phyloP scores from a whole-genome alignment of 1,284 basidiomycete species.

The Ustilago curta region DNA sequence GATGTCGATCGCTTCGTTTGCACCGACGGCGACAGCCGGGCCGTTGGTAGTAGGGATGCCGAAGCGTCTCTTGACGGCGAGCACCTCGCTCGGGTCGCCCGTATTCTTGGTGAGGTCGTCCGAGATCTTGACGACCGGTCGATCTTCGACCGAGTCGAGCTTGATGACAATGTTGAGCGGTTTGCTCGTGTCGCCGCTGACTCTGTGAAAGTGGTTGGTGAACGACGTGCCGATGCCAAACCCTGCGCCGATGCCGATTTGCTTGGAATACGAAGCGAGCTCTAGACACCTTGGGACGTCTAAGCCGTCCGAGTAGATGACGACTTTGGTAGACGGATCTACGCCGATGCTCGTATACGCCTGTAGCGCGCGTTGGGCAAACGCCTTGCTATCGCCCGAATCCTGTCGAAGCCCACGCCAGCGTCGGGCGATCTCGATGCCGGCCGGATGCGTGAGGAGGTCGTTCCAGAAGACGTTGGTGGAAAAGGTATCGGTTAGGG shows the following conservation, averaged over 20 bases:
- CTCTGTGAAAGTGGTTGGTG: conserved; percentile 57
- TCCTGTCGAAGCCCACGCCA: conserved; percentile 68
- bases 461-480: conserved; percentile 67
- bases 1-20: conserved; percentile 6
- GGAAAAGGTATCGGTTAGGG: conserved; percentile 67
- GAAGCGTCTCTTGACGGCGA: conserved; percentile 42
- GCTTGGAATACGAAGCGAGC: conserved; percentile 45
- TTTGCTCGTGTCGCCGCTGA: conserved; percentile 28
- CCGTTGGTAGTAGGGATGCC: conserved; percentile 24
- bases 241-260: conserved; percentile 62
- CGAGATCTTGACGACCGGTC: conserved; percentile 65
- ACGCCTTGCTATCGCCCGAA: conserved; percentile 59
- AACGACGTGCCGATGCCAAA: conserved; percentile 65
- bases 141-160: conserved; percentile 56
- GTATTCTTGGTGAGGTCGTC: conserved; percentile 69
- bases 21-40: not conserved
- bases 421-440: conserved; percentile 57
- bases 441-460: conserved; percentile 47
- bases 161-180: conserved; percentile 69
- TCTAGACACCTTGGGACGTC: conserved; percentile 59
- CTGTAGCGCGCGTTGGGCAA: conserved; percentile 55
- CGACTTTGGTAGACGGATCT: conserved; percentile 59
- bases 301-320: conserved; percentile 66
- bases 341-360: conserved; percentile 57
- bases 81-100: conserved; percentile 59